Evolutionary conservation across 495 filamentous ascomycete species (phyloP).

Genomic region (Clavariopsis aquatica): DNA sequence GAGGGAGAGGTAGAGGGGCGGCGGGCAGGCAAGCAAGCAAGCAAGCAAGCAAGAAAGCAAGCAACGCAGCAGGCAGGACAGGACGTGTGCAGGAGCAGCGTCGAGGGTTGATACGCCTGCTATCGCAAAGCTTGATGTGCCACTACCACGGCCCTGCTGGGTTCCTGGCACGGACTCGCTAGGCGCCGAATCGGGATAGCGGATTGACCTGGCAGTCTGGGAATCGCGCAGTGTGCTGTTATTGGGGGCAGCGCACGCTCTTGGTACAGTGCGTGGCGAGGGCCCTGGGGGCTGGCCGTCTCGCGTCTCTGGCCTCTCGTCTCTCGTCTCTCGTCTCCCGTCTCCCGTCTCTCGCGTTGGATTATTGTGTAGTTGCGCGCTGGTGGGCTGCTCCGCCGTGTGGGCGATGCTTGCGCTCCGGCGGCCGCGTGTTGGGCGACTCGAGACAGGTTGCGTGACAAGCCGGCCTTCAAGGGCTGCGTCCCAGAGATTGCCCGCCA

Average conservation of each 20-base stretch:
- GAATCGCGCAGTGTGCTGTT: background rate
- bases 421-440: background rate
- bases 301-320: no score
- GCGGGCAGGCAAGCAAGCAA: background rate
- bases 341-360: no score
- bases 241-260: no score
- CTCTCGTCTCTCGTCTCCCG: no score
- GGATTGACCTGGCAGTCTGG: slow-evolving; percentile 4
- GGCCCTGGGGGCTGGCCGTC: no score
- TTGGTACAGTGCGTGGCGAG: no score
- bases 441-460: slow-evolving; percentile 8
- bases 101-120: slow-evolving; percentile 12
- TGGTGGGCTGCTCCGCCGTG: background rate
- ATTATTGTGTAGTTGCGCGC: no score
- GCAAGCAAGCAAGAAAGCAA: background rate
- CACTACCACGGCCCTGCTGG: slow-evolving; percentile 20
- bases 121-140: slow-evolving; percentile 30
- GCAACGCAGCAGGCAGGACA: slow-evolving; percentile 1
- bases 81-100: background rate
- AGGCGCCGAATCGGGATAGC: slow-evolving; percentile 1
- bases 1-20: background rate
- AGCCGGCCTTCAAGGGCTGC: slow-evolving; percentile 8
- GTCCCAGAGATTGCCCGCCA: background rate
- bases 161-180: slow-evolving; percentile 21
- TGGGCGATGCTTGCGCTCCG: background rate